phyloP scores from a whole-genome alignment of 768 basidiomycete species.

The Naematelia encephala region DNA sequence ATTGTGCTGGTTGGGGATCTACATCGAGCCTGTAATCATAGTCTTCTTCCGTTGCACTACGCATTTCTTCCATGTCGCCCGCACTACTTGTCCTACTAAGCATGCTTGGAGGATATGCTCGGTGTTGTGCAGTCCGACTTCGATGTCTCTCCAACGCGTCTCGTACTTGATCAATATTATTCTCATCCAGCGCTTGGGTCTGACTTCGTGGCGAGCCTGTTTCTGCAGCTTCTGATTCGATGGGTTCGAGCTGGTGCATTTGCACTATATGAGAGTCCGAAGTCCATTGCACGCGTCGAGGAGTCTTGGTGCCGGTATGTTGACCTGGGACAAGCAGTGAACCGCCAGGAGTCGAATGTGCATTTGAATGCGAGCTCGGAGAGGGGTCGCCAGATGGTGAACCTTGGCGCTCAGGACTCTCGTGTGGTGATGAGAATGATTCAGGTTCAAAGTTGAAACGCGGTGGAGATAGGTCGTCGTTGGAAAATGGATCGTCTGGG shows the following conservation, averaged over 20 bases:
- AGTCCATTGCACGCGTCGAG: conserved; percentile 47
- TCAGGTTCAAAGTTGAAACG: not conserved
- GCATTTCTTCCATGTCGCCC: conserved; percentile 12
- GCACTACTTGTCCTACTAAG: conserved; percentile 15
- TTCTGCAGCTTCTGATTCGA: not conserved
- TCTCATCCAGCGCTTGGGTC: conserved; percentile 27
- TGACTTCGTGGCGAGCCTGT: conserved; percentile 17
- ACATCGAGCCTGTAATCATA: conserved; percentile 49
- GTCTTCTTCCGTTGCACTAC: conserved; percentile 35
- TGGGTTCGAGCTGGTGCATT: conserved; percentile 16
- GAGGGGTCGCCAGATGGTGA: not conserved
- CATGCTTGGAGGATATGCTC: conserved; percentile 14
- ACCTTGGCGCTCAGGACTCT: conserved; percentile 2
- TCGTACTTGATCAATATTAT: conserved; percentile 35
- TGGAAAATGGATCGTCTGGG: conserved; percentile 48
- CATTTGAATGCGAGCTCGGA: conserved; percentile 5
- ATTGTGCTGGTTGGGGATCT: conserved; percentile 20
- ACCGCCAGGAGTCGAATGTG: conserved; percentile 5
- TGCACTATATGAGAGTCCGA: conserved; percentile 43
- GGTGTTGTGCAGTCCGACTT: conserved; percentile 1
- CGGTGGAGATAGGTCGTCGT: conserved; percentile 2
- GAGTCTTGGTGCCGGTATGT: conserved; percentile 34
- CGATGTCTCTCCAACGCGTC: conserved; percentile 33
- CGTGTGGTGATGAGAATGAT: not conserved
- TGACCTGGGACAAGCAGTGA: conserved; percentile 1